Conservation (phyloP, 108 stramenopile genomes). For the Aurantiochytrium sp. region DNA sequence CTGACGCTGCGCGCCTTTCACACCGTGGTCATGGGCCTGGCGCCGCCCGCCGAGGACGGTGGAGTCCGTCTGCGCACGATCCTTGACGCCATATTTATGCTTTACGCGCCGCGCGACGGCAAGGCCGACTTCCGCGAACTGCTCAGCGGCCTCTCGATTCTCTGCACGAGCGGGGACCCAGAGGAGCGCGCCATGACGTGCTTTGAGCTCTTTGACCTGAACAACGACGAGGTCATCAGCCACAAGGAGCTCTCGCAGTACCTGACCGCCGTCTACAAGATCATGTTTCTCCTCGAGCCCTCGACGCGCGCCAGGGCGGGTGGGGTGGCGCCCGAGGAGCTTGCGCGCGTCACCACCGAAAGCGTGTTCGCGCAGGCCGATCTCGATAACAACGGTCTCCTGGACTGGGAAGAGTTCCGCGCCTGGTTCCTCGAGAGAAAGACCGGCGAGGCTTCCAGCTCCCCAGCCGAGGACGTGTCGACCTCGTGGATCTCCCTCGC, state of each 20-base stretch:
- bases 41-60: not conserved
- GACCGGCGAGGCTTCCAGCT: not conserved
- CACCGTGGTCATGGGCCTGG: not conserved
- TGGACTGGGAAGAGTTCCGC: constrained; percentile 15
- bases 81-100: not conserved
- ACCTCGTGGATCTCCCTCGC: not conserved
- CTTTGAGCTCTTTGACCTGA: constrained; percentile 26
- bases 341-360: constrained; percentile 30
- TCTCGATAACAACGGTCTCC: not conserved
- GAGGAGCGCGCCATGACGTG: not conserved
- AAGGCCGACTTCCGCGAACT: not conserved
- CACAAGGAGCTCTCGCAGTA: not conserved
- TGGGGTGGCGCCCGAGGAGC: not conserved
- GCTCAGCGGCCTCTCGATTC: not conserved
- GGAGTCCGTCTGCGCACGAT: not conserved
- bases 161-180: not conserved
- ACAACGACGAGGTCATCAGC: constrained; percentile 19
- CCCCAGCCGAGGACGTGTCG: not conserved
- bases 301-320: not conserved
- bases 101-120: not conserved
- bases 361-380: constrained; percentile 29
- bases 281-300: not conserved
- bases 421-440: not conserved
- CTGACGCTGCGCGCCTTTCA: not conserved
- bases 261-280: not conserved